phyloP scores from a whole-genome alignment of 1,284 basidiomycete species.

The Ganoderma sp. region DNA sequence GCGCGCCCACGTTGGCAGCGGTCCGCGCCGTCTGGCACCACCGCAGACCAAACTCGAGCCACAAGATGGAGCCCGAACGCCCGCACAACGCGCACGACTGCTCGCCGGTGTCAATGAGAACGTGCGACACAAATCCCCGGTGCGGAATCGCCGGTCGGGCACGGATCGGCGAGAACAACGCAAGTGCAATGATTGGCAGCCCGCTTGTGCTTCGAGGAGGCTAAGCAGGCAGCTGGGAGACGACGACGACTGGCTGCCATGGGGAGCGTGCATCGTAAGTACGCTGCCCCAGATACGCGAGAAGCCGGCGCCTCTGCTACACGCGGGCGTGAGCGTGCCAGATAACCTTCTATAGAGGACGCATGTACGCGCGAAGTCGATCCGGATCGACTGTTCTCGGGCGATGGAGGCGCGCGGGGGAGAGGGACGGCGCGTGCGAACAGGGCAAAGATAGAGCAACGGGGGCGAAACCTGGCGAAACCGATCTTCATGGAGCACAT shows the following conservation, averaged over 20 bases:
- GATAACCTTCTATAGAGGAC: neutral
- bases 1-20: conserved; percentile 39
- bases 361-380: neutral
- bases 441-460: neutral
- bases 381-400: neutral
- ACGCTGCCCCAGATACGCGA: neutral
- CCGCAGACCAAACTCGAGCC: neutral
- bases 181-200: too few relatives aligned
- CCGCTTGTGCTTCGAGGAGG: too few relatives aligned
- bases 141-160: too few relatives aligned
- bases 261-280: neutral
- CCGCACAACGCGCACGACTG: too few relatives aligned
- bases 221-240: too few relatives aligned
- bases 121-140: conserved; percentile 28
- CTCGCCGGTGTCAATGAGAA: conserved; percentile 38
- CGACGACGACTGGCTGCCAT: neutral
- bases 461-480: neutral
- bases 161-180: too few relatives aligned
- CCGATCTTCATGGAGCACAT: neutral
- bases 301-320: neutral
- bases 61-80: neutral
- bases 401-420: neutral
- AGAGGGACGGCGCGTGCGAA: neutral
- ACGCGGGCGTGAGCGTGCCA: neutral
- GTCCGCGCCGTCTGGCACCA: conserved; percentile 44